Conservation (phyloP, 2,329 filamentous ascomycete species). For the Ilyonectria sp. region DNA sequence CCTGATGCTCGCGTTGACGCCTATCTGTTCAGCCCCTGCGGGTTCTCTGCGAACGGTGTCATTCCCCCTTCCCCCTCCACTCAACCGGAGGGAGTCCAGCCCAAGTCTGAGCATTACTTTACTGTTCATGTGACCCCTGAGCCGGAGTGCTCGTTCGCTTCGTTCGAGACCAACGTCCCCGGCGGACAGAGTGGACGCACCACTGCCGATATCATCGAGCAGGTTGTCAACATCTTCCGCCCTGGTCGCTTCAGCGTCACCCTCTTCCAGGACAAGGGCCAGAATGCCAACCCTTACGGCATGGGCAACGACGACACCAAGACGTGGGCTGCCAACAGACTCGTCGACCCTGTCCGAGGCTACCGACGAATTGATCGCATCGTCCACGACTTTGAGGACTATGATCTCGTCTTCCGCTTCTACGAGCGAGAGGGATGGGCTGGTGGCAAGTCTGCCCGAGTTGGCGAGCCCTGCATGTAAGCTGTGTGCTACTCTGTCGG, state of each 20-base stretch:
- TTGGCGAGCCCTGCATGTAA: conserved; percentile 65
- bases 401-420: conserved; percentile 96
- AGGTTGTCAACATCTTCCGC: conserved; percentile 96
- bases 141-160: conserved; percentile 96
- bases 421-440: conserved; percentile 91
- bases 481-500: conserved; percentile 3
- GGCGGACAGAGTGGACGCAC: conserved; percentile 89
- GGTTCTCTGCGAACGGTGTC: conserved; percentile 97
- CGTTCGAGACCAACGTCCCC: conserved; percentile 98
- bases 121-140: conserved; percentile 99
- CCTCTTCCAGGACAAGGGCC: conserved; percentile 89
- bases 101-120: conserved; percentile 86
- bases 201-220: conserved; percentile 91
- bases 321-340: conserved; percentile 59
- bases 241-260: conserved; percentile 98
- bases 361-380: conserved; percentile 95
- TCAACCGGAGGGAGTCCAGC: conserved; percentile 58
- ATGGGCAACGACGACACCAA: conserved; percentile 58
- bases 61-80: conserved; percentile 79
- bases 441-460: conserved; percentile 66
- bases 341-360: conserved; percentile 85
- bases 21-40: conserved; percentile 96
- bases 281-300: conserved; percentile 59
- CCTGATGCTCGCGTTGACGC: conserved; percentile 95
- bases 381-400: conserved; percentile 97